Conservation (phyloP, 2,329 filamentous ascomycete species). For the Ceratocystiopsis sp. region DNA sequence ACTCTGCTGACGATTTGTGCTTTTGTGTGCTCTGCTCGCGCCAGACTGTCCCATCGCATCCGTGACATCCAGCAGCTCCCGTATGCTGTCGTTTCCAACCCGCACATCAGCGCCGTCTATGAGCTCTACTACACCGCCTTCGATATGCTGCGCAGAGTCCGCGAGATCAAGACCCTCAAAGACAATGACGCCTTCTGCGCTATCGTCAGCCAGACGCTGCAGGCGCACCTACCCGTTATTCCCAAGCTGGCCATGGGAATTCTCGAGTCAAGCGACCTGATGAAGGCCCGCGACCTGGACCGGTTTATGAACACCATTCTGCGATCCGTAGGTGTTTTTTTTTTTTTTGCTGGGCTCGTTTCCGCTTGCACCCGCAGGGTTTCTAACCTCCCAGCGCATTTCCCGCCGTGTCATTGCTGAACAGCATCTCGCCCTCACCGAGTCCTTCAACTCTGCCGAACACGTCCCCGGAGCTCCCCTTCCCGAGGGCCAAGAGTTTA, state of each 20-base stretch:
- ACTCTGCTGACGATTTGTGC: neutral
- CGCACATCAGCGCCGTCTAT: slow-evolving; percentile 86
- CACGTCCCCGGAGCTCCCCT: slow-evolving; percentile 69
- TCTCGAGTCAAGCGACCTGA: slow-evolving; percentile 69
- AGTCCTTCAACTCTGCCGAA: slow-evolving; percentile 82
- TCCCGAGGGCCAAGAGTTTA: slow-evolving; percentile 55
- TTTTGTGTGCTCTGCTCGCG: neutral
- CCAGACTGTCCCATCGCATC: slow-evolving; percentile 75
- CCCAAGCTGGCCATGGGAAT: slow-evolving; percentile 90
- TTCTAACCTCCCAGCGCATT: slow-evolving; percentile 46
- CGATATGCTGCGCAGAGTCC: slow-evolving; percentile 69
- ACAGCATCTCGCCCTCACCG: slow-evolving; percentile 86
- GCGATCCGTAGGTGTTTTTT: slow-evolving; percentile 50
- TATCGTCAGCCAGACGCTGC: slow-evolving; percentile 60
- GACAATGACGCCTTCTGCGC: slow-evolving; percentile 84
- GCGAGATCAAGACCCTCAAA: slow-evolving; percentile 67
- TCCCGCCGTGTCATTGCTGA: slow-evolving; percentile 93
- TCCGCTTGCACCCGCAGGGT: neutral
- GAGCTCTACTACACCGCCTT: slow-evolving; percentile 96
- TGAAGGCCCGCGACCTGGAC: slow-evolving; percentile 69
- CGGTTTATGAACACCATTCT: slow-evolving; percentile 90
- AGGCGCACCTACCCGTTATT: slow-evolving; percentile 82
- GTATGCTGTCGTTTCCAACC: slow-evolving; percentile 91
- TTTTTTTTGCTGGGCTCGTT: no score
- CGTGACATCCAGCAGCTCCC: slow-evolving; percentile 95